Conservation (phyloP, 2,329 filamentous ascomycete species). For the Chaetomium strumarium region DNA sequence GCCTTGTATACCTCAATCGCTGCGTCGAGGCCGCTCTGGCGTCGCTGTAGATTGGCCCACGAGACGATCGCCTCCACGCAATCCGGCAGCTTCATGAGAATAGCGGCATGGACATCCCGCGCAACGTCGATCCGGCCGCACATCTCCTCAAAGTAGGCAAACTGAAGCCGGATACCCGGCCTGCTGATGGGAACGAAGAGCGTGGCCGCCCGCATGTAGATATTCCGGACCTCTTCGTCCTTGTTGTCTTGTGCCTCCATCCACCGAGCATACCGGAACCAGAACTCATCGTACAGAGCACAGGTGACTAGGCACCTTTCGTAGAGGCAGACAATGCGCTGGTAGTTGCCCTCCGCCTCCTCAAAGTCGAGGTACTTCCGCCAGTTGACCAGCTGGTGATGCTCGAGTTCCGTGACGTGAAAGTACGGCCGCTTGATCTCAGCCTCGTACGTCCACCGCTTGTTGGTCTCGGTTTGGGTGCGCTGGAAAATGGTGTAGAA, state of each 20-base stretch:
- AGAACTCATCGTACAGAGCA: conserved; percentile 95
- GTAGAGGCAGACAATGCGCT: conserved; percentile 75
- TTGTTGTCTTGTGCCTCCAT: conserved; percentile 76
- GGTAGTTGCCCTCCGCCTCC: conserved; percentile 73
- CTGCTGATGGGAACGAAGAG: conserved; percentile 82
- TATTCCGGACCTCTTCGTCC: conserved; percentile 83
- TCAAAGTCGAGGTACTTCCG: conserved; percentile 95
- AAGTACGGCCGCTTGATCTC: conserved; percentile 96
- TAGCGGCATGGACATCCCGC: conserved; percentile 75
- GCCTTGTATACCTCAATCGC: conserved; percentile 78
- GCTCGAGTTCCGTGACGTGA: conserved; percentile 88
- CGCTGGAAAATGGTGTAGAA: conserved; percentile 75
- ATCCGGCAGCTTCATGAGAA: conserved; percentile 69
- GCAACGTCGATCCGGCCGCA: conserved; percentile 70
- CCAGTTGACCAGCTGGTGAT: conserved; percentile 82
- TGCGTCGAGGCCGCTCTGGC: conserved; percentile 75
- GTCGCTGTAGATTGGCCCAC: conserved; percentile 77
- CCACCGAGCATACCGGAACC: conserved; percentile 95
- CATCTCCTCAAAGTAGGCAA: conserved; percentile 92
- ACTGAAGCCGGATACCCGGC: conserved; percentile 79
- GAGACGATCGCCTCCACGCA: conserved; percentile 85
- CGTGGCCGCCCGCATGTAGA: conserved; percentile 81
- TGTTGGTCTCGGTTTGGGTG: conserved; percentile 82
- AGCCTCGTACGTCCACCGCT: conserved; percentile 90
- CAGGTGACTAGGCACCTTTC: conserved; percentile 90